phyloP scores from a whole-genome alignment of 148 eudicot genomes.

The Hydrangea macrophylla region DNA sequence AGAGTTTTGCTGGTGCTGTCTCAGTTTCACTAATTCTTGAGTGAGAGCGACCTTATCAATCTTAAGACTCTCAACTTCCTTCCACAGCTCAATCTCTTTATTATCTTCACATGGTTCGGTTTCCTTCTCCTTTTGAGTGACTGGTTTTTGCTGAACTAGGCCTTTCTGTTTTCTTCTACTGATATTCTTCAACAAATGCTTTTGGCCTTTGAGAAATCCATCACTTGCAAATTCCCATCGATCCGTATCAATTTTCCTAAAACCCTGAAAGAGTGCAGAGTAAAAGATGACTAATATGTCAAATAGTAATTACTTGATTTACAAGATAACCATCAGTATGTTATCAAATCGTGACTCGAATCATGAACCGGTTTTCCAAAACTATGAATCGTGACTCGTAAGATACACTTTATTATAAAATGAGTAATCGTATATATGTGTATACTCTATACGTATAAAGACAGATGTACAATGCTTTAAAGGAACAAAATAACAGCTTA shows the following conservation, averaged over 20 bases:
- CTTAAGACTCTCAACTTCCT: constrained; percentile 76
- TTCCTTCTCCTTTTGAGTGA: constrained; percentile 27
- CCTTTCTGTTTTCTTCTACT: constrained; percentile 51
- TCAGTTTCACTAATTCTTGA: constrained; percentile 62
- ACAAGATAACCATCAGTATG: no score
- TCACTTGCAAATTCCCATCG: constrained; percentile 73
- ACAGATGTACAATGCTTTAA: no score
- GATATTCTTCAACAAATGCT: constrained; percentile 58
- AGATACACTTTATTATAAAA: no score
- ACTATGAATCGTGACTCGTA: no score
- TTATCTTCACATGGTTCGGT: constrained; percentile 33
- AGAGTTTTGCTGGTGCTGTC: constrained; percentile 59
- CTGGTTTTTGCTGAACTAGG: constrained; percentile 24
- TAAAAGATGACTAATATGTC: background rate
- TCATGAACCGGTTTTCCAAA: no score
- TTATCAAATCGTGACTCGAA: no score
- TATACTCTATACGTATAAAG: no score
- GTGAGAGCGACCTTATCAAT: constrained; percentile 51
- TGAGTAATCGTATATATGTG: no score
- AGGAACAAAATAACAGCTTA: no score
- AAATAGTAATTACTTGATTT: background rate
- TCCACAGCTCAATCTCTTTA: constrained; percentile 35
- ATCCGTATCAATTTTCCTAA: constrained; percentile 74
- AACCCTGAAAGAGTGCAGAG: constrained; percentile 46
- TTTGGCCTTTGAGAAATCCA: constrained; percentile 65